Percentiles rank a stretch among this genome's conserved stretches.
Evolutionary conservation across 2,329 filamentous ascomycete genomes (phyloP).

Genomic region (Scedosporium apiospermum): DNA sequence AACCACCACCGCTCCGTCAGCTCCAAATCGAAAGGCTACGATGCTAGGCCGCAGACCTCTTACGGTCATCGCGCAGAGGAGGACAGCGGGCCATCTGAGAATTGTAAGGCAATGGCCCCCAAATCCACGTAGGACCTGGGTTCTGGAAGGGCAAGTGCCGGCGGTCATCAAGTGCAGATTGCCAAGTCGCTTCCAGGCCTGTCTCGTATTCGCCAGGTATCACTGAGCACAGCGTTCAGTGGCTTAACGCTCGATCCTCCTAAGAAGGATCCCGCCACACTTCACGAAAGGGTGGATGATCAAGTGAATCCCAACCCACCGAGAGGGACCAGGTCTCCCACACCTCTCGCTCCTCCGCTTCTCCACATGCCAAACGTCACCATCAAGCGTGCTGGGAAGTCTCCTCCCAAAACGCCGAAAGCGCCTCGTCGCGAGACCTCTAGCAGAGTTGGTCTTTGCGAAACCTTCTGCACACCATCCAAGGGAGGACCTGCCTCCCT

Average conservation of each 20-base stretch:
- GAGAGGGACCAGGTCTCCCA: constrained; percentile 15
- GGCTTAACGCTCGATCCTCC: constrained; percentile 29
- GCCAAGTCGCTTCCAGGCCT: constrained; percentile 18
- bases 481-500: background rate
- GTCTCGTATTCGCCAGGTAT: constrained; percentile 31
- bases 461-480: background rate
- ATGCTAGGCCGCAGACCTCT: constrained; percentile 25
- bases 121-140: background rate
- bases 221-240: constrained; percentile 27
- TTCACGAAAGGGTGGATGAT: constrained; percentile 19
- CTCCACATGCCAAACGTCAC: constrained; percentile 17
- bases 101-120: constrained; percentile 23
- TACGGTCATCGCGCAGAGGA: constrained; percentile 30
- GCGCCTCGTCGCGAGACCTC: background rate
- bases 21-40: constrained; percentile 15
- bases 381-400: constrained; percentile 16
- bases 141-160: background rate
- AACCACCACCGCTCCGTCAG: constrained; percentile 34
- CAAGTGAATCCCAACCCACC: constrained; percentile 35
- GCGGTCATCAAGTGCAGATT: constrained; percentile 13
- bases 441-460: background rate
- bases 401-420: constrained; percentile 2
- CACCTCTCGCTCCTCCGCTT: constrained; percentile 11
- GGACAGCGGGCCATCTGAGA: constrained; percentile 18
- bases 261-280: constrained; percentile 4